These are phyloP conservation scores for Tolypocladium capitatum DNA, from an alignment of 2,329 filamentous ascomycete genomes.

Conservation along the genomic window DNA sequence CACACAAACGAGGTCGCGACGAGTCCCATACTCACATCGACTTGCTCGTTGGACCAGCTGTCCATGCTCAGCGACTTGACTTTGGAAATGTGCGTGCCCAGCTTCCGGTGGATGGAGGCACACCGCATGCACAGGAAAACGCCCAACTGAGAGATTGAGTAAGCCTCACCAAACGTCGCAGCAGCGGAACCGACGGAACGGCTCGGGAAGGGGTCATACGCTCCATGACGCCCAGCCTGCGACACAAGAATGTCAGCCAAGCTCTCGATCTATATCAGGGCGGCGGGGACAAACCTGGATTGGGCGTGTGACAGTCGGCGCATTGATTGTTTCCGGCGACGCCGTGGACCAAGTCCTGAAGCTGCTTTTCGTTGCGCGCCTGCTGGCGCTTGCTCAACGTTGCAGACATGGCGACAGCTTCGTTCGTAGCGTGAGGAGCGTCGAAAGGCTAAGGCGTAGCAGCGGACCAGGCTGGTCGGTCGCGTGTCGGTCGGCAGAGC, in stretches of 20 bases:
- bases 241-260: slow-evolving; percentile 3
- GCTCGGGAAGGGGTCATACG: slow-evolving; percentile 36
- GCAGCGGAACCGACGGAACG: neutral
- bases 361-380: slow-evolving; percentile 83
- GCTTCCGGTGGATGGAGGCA: slow-evolving; percentile 84
- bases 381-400: slow-evolving; percentile 90
- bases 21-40: slow-evolving; percentile 55
- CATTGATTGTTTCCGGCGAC: slow-evolving; percentile 83
- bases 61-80: slow-evolving; percentile 99
- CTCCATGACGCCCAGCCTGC: slow-evolving; percentile 94
- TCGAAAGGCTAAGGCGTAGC: neutral
- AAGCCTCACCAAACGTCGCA: slow-evolving; percentile 1
- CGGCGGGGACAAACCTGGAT: slow-evolving; percentile 57
- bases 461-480: neutral
- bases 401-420: slow-evolving; percentile 45
- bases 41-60: slow-evolving; percentile 89
- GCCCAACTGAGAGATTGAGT: slow-evolving; percentile 51
- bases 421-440: neutral
- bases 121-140: slow-evolving; percentile 98
- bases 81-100: slow-evolving; percentile 96
- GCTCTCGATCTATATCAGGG: neutral
- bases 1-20: neutral
- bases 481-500: neutral
- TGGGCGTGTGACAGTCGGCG: slow-evolving; percentile 82
- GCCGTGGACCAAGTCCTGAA: slow-evolving; percentile 78